Conservation (phyloP, 768 basidiomycete species). For the Hericium coralloides region DNA sequence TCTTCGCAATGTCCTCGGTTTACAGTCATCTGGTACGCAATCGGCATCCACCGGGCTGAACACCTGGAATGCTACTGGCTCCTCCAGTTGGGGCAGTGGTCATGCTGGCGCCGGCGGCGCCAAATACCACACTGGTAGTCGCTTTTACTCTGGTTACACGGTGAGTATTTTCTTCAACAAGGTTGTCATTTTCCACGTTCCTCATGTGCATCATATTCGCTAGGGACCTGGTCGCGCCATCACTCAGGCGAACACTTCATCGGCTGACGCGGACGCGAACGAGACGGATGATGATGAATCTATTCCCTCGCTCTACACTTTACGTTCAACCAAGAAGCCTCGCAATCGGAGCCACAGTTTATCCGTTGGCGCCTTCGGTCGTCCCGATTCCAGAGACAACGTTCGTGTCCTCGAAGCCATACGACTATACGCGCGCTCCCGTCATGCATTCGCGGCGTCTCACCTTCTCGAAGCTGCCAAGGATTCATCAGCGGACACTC, state of each 20-base stretch:
- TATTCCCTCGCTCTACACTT: constrained; percentile 17
- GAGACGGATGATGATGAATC: constrained; percentile 57
- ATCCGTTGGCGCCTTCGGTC: constrained; percentile 35
- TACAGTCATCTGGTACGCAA: constrained; percentile 43
- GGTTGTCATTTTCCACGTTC: not conserved
- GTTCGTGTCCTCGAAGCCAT: constrained; percentile 56
- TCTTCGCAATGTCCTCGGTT: constrained; percentile 69
- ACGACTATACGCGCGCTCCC: constrained; percentile 52
- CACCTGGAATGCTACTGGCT: constrained; percentile 36
- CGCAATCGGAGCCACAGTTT: constrained; percentile 56
- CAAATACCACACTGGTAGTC: constrained; percentile 62
- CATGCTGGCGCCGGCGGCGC: constrained; percentile 61
- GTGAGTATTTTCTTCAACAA: constrained; percentile 30
- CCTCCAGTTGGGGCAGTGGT: constrained; percentile 44
- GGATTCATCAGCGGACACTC: constrained; percentile 8
- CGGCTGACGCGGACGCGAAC: constrained; percentile 38
- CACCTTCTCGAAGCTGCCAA: constrained; percentile 8
- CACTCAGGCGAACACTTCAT: constrained; percentile 59
- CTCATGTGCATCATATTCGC: not conserved
- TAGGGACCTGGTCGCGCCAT: constrained; percentile 65
- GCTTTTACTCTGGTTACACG: constrained; percentile 60
- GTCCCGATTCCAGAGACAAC: constrained; percentile 26
- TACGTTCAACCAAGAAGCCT: constrained; percentile 20
- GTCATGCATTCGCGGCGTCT: constrained; percentile 40
- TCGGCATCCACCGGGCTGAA: constrained; percentile 28